Evolutionary conservation across 148 eudicot species (phyloP).

Genomic region (Nepenthes gracilis): DNA sequence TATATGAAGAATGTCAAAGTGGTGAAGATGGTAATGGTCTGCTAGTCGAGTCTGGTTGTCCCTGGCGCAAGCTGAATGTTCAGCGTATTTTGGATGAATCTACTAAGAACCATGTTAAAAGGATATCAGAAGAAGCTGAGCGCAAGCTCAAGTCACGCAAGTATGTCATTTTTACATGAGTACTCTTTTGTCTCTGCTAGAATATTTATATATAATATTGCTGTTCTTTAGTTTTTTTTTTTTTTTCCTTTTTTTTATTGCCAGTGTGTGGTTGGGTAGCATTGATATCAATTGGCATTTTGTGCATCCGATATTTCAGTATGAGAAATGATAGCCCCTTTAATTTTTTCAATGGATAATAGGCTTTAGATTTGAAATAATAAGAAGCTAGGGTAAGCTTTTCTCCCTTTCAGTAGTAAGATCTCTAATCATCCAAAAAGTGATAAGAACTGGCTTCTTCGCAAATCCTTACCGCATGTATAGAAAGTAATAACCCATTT

Average conservation of each 20-base stretch:
- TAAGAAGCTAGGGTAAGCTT: too few relatives aligned
- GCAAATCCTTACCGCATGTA: too few relatives aligned
- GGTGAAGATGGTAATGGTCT: slow-evolving; percentile 85
- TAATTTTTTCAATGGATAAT: too few relatives aligned
- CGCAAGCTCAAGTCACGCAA: slow-evolving; percentile 54
- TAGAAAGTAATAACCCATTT: too few relatives aligned
- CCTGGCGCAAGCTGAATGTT: slow-evolving; percentile 86
- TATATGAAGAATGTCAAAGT: slow-evolving; percentile 78
- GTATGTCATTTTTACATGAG: slow-evolving; percentile 28
- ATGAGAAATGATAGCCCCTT: too few relatives aligned
- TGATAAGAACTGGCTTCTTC: too few relatives aligned
- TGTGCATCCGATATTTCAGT: too few relatives aligned
- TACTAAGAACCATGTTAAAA: slow-evolving; percentile 82
- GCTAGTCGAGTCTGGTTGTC: slow-evolving; percentile 89
- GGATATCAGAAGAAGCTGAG: slow-evolving; percentile 81
- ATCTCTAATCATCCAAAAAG: too few relatives aligned
- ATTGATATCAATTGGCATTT: too few relatives aligned
- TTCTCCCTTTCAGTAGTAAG: too few relatives aligned
- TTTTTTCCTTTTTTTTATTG: not conserved
- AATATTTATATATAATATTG: not conserved
- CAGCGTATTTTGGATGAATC: slow-evolving; percentile 86
- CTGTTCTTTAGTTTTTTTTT: not conserved
- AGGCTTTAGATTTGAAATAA: too few relatives aligned
- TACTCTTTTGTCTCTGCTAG: slow-evolving; percentile 3
- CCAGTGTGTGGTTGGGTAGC: not conserved